A percentile compares a stretch with the other conserved stretches of the same genome.
Evolutionary conservation across 2,329 filamentous ascomycete genomes (phyloP).

Genomic region (Plenodomus tracheiphilus): DNA sequence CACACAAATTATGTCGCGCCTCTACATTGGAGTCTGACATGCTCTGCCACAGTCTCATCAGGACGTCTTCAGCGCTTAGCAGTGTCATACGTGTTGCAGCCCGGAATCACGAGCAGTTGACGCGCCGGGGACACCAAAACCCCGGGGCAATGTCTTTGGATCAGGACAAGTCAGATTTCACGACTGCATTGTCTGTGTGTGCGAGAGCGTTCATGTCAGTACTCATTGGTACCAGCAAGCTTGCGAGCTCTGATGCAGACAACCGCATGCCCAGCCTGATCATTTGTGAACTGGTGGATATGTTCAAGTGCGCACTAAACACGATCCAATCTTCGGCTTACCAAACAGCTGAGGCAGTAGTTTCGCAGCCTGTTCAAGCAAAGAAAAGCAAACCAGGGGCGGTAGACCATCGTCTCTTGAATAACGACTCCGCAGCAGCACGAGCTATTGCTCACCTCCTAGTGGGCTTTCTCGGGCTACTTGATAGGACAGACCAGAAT

Average conservation of each 20-base stretch:
- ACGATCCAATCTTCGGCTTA: conserved; percentile 34
- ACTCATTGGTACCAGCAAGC: conserved; percentile 32
- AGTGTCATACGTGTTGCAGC: conserved; percentile 27
- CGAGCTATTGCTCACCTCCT: conserved; percentile 42
- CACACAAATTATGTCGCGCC: conserved; percentile 33
- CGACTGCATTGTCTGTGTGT: conserved; percentile 30
- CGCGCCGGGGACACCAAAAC: conserved; percentile 10
- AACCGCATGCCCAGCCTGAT: conserved; percentile 23
- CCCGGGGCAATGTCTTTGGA: conserved; percentile 15
- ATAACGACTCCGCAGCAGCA: conserved; percentile 30
- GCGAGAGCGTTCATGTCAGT: conserved; percentile 38
- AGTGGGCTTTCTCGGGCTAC: conserved; percentile 37
- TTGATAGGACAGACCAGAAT: conserved; percentile 39
- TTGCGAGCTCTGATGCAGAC: conserved; percentile 17
- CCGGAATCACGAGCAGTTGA: conserved; percentile 22
- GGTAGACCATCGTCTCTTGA: not conserved
- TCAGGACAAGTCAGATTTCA: conserved; percentile 31
- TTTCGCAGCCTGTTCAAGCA: not conserved
- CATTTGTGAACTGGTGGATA: conserved; percentile 39
- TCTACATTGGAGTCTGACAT: conserved; percentile 13
- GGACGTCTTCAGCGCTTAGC: conserved; percentile 25
- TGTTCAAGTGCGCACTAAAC: conserved; percentile 43
- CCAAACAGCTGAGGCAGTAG: conserved; percentile 14
- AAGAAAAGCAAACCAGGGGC: conserved; percentile 14
- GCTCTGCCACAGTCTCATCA: conserved; percentile 32